These are phyloP conservation scores for Vigna angularis DNA, from an alignment of 306 rosid genomes.

Conservation along the genomic window DNA sequence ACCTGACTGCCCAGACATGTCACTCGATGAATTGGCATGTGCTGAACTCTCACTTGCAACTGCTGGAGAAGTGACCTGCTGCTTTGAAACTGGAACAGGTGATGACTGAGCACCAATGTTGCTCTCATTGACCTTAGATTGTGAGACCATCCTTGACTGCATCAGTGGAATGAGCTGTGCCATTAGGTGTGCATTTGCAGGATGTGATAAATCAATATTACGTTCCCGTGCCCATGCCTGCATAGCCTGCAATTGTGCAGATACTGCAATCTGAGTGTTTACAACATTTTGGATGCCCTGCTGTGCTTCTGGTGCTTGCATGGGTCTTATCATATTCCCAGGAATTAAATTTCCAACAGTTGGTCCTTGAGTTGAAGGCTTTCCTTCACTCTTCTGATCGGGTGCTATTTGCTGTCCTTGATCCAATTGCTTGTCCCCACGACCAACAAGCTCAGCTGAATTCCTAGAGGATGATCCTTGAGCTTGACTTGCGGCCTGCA, in stretches of 20 bases:
- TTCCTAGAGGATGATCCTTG: slow-evolving; percentile 76
- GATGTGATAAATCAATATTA: slow-evolving; percentile 87
- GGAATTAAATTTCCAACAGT: slow-evolving; percentile 59
- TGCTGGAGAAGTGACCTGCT: slow-evolving; percentile 79
- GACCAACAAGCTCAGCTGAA: slow-evolving; percentile 63
- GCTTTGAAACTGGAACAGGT: slow-evolving; percentile 73
- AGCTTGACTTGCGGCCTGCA: slow-evolving; percentile 73
- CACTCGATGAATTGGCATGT: slow-evolving; percentile 86
- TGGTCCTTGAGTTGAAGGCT: slow-evolving; percentile 61
- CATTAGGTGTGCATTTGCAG: slow-evolving; percentile 80
- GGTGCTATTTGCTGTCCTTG: slow-evolving; percentile 68
- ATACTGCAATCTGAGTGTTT: slow-evolving; percentile 75
- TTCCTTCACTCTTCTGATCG: slow-evolving; percentile 74
- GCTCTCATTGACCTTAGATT: slow-evolving; percentile 71
- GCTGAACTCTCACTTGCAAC: slow-evolving; percentile 82
- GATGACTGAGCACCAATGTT: slow-evolving; percentile 67
- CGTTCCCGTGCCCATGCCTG: slow-evolving; percentile 91
- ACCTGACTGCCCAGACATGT: slow-evolving; percentile 80
- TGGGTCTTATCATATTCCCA: slow-evolving; percentile 69
- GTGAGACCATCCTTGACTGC: slow-evolving; percentile 81
- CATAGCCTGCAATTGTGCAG: slow-evolving; percentile 86
- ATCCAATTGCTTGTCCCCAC: slow-evolving; percentile 82
- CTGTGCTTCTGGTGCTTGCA: slow-evolving; percentile 72
- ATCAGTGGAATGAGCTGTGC: slow-evolving; percentile 77
- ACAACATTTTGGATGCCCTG: slow-evolving; percentile 71